Conservation (phyloP, 352 stramenopile species). For the Thraustochytrium aureum region DNA sequence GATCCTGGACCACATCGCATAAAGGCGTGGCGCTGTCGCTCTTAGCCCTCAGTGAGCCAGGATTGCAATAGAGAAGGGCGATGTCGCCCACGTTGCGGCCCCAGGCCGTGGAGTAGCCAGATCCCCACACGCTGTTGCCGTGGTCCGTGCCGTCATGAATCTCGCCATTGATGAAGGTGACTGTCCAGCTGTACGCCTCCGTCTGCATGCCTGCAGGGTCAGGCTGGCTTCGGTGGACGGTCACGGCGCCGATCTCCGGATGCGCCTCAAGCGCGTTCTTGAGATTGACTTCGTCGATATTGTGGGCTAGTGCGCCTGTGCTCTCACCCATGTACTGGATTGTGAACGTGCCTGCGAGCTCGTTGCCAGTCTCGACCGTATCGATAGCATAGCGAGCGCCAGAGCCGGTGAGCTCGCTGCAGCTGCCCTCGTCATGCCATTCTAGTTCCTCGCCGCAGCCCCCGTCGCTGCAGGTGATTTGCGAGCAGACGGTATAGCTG, state of each 20-base stretch:
- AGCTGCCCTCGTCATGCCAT: neutral
- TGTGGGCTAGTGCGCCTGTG: slow-evolving; percentile 65
- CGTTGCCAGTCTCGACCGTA: slow-evolving; percentile 68
- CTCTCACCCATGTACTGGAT: slow-evolving; percentile 90
- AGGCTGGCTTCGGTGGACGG: slow-evolving; percentile 60
- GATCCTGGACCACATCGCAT: slow-evolving; percentile 64
- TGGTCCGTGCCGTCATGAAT: slow-evolving; percentile 84
- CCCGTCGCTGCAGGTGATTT: neutral
- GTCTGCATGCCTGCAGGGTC: slow-evolving; percentile 66
- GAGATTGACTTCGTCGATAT: slow-evolving; percentile 63
- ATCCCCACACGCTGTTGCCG: slow-evolving; percentile 86
- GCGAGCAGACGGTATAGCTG: neutral
- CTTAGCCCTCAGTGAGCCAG: slow-evolving; percentile 1
- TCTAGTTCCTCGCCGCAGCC: slow-evolving; percentile 3
- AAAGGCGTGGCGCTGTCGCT: slow-evolving; percentile 52
- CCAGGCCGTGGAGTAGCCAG: slow-evolving; percentile 93
- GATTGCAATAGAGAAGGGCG: slow-evolving; percentile 63
- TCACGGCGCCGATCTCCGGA: slow-evolving; percentile 83
- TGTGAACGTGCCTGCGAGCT: slow-evolving; percentile 84
- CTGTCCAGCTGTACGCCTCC: slow-evolving; percentile 76
- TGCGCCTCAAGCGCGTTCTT: slow-evolving; percentile 69
- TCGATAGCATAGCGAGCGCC: slow-evolving; percentile 53
- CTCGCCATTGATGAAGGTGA: slow-evolving; percentile 89
- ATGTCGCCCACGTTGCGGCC: slow-evolving; percentile 92
- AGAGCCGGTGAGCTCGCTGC: slow-evolving; percentile 58